Percentiles rank a stretch among this genome's conserved stretches.
Evolutionary conservation across 192 early-diverging fungal species (phyloP).

Genomic region (Backusella liffmaniae): DNA sequence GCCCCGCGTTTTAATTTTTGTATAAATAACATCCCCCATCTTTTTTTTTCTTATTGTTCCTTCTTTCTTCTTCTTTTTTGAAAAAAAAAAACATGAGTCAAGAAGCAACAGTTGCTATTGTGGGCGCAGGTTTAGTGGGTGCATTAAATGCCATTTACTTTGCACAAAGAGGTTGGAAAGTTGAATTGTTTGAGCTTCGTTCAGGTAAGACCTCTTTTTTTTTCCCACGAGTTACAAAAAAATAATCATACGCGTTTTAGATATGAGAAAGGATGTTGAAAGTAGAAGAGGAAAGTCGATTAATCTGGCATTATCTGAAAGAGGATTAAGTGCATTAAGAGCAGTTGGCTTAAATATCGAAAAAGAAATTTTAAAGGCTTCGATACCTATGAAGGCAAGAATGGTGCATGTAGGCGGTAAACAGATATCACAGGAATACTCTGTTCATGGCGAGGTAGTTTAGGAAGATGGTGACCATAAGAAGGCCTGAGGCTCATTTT

Average conservation of each 20-base stretch:
- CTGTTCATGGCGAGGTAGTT: slow-evolving; percentile 77
- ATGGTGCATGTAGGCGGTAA: slow-evolving; percentile 81
- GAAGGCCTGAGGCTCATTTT: not conserved
- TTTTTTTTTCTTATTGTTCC: not conserved
- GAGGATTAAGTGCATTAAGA: slow-evolving; percentile 82
- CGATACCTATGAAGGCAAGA: slow-evolving; percentile 90
- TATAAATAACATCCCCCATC: not conserved
- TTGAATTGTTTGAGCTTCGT: slow-evolving; percentile 84
- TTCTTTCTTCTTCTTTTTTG: not conserved
- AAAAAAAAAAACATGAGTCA: not conserved
- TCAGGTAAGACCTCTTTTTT: slow-evolving; percentile 49
- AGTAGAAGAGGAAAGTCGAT: slow-evolving; percentile 75
- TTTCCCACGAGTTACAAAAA: not conserved
- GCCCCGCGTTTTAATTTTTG: not conserved
- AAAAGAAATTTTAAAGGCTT: slow-evolving; percentile 58
- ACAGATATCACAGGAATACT: slow-evolving; percentile 81
- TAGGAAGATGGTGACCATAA: not conserved
- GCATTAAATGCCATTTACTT: slow-evolving; percentile 85
- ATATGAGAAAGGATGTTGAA: slow-evolving; percentile 59
- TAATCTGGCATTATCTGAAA: slow-evolving; percentile 88
- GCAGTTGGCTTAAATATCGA: slow-evolving; percentile 68
- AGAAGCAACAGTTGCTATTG: slow-evolving; percentile 59
- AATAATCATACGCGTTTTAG: slow-evolving; percentile 25
- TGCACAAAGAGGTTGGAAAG: slow-evolving; percentile 88
- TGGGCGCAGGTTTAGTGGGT: slow-evolving; percentile 96